Base-by-base conservation (phyloP, 176 grass and related monocot genomes). In the Oryza australiensis region DNA sequence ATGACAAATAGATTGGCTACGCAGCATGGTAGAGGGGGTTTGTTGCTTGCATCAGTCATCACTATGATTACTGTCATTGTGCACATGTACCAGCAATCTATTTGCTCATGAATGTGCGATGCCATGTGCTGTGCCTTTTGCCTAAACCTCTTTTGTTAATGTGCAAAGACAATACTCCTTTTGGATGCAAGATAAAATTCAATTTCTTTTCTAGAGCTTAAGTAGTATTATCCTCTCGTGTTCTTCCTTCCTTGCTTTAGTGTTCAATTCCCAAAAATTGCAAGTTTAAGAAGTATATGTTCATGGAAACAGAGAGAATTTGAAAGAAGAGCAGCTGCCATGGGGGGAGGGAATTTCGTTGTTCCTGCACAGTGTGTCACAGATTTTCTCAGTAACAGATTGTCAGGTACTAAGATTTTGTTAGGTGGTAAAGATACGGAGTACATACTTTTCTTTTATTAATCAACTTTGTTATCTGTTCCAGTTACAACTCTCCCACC, bases 291-390 rank as follows among this genome's bases (percentile, higher is more conserved):
- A 89, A 37, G 12, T 49, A 30, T 35, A 23, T 66, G 28, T 37
- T 73, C 53, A 38, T 43, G 23, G 74, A 68, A 89, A 82, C 64
- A 98, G 92, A 93, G 95, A 86, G 90, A 98, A 33, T 93, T 90
- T 68, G 95, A 98, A 88, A 91, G 84, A 95, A 89, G 72, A 83
- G 95, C 95, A 82, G 92, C 95, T 82, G 49, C 64, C 45, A 93
- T 95, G 89, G 95, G 95, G n/a, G 95, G 95, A 85, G 95, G 90
- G 42, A 91, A 95, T 88, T 98, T 95, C 76, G 89, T 93, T 74
- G 88, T 93, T 64, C 95, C 92, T 66, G 95, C 75, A 84, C 95
- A 98, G 83, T 66, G 87, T 76, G 92, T 98, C 73, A 89, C 95
- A 27, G 92, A 98, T 95, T 93, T 98, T 74, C 75, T 98, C 74